phyloP scores from a whole-genome alignment of 306 rosid genomes.

The Hylodesmum podocarpum region DNA sequence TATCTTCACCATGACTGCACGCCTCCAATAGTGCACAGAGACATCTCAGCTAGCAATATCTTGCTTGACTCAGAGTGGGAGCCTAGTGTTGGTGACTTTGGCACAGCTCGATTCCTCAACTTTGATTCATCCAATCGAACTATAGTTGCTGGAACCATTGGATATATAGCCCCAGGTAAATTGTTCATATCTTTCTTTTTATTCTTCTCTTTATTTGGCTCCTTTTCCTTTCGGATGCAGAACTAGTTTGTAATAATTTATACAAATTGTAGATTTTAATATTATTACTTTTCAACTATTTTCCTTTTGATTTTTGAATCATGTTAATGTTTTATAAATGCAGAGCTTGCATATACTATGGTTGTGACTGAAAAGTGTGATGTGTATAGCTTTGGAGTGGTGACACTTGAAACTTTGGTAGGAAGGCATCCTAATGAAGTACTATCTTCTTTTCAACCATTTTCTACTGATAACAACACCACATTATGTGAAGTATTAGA shows the following conservation, averaged over 20 bases:
- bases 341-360: slow-evolving; percentile 27
- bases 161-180: slow-evolving; percentile 27
- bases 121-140: slow-evolving; percentile 20
- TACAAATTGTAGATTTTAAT: too few species aligned
- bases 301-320: too few species aligned
- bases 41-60: background rate
- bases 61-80: slow-evolving; percentile 11
- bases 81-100: slow-evolving; percentile 11
- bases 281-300: background rate
- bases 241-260: too few species aligned
- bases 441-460: background rate
- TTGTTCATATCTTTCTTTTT: background rate
- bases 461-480: background rate
- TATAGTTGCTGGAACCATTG: slow-evolving; percentile 25
- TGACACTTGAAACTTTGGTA: slow-evolving; percentile 22
- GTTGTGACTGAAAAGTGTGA: slow-evolving; percentile 26
- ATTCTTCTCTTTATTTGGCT: background rate
- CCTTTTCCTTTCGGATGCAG: background rate
- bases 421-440: slow-evolving; percentile 25
- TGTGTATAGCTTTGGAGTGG: slow-evolving; percentile 28
- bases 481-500: slow-evolving; percentile 4
- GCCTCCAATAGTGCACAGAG: slow-evolving; percentile 17
- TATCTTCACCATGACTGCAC: slow-evolving; percentile 25
- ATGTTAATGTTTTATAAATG: background rate
- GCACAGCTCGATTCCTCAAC: background rate